Percentiles rank a stretch among this genome's conserved stretches.
Evolutionary conservation across 176 grass and related monocot genomes (phyloP).

Genomic region (Stipa capillata): DNA sequence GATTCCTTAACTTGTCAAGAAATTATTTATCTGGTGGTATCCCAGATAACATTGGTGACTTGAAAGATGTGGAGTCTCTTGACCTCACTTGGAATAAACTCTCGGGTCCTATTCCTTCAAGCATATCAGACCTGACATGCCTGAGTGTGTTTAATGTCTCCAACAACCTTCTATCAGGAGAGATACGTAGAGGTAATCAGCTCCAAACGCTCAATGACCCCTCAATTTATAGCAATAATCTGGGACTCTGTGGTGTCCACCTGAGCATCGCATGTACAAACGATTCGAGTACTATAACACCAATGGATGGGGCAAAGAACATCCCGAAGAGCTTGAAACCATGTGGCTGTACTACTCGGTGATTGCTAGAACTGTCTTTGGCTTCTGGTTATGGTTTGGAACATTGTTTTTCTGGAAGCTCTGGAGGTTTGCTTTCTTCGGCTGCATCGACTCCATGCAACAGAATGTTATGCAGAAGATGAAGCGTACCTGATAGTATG

Average conservation of each 20-base stretch:
- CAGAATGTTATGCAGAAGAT: background rate
- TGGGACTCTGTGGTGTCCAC: background rate
- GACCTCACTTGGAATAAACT: slow-evolving; percentile 24
- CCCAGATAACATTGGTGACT: background rate
- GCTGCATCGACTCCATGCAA: background rate
- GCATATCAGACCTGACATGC: background rate
- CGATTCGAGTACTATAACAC: background rate
- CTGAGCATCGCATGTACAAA: background rate
- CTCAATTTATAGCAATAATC: background rate
- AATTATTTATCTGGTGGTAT: slow-evolving; percentile 5
- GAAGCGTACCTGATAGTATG: background rate
- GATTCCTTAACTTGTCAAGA: background rate
- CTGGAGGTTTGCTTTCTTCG: background rate
- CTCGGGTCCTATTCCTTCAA: slow-evolving; percentile 5
- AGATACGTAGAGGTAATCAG: background rate
- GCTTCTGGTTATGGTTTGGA: slow-evolving; percentile 20
- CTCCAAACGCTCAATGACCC: background rate
- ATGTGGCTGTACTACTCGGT: background rate
- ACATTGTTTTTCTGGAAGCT: background rate
- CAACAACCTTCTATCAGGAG: background rate
- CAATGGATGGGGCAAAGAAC: background rate
- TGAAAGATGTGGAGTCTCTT: background rate
- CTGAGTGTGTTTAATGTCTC: background rate
- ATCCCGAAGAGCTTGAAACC: background rate
- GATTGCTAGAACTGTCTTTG: background rate